Conservation (phyloP, 1,284 basidiomycete species). For the Ceratobasidium sp. region DNA sequence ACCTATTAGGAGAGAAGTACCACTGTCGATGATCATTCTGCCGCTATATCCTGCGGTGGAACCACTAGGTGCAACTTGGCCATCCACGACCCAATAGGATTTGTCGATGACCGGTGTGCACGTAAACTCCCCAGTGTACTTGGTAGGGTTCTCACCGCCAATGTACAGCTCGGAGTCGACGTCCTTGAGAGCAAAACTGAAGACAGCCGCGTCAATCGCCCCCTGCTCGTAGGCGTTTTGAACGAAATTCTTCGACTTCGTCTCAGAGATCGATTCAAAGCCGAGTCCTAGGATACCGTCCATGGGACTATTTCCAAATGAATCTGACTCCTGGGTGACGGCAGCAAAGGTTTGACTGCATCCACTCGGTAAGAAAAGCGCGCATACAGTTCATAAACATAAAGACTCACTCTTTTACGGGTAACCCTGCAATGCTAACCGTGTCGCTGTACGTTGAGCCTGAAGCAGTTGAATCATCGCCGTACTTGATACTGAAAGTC, state of each 20-base stretch:
- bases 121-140: constrained; percentile 54
- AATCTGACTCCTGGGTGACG: constrained; percentile 14
- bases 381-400: no score
- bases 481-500: constrained; percentile 62
- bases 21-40: constrained; percentile 56
- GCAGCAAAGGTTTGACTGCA: constrained; percentile 31
- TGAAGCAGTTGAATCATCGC: constrained; percentile 65
- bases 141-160: constrained; percentile 73
- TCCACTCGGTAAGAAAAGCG: neutral
- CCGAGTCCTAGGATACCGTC: constrained; percentile 52
- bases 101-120: constrained; percentile 11
- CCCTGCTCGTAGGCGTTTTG: constrained; percentile 24
- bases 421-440: constrained; percentile 58
- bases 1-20: constrained; percentile 59
- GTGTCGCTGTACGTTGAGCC: constrained; percentile 60
- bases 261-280: constrained; percentile 48
- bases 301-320: constrained; percentile 43
- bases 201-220: constrained; percentile 20
- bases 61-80: constrained; percentile 23
- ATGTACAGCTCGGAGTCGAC: constrained; percentile 68
- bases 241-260: constrained; percentile 54
- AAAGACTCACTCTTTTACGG: constrained; percentile 49
- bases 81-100: constrained; percentile 28
- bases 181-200: constrained; percentile 55
- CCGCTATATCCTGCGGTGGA: neutral